A percentile compares a stretch with the other conserved stretches of the same genome.
Evolutionary conservation across 345 rosid species (phyloP).

Genomic region (Mallotus nudiflorus): DNA sequence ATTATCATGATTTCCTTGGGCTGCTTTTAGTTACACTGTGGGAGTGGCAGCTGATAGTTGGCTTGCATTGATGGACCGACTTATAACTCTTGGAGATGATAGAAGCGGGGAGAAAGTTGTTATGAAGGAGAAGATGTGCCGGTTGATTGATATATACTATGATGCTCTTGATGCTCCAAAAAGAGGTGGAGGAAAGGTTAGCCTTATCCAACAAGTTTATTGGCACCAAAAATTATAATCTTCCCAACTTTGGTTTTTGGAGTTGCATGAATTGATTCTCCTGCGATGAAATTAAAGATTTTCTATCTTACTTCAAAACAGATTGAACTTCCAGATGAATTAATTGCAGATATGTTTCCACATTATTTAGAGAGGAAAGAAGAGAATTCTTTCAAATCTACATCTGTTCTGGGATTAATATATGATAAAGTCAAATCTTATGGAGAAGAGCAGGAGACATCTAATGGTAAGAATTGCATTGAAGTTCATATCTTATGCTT

Average conservation of each 20-base stretch:
- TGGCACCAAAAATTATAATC: no score
- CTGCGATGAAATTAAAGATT: no score
- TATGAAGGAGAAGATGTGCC: slow-evolving; percentile 40
- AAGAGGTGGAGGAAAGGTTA: slow-evolving; percentile 46
- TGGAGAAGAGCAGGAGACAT: slow-evolving; percentile 23
- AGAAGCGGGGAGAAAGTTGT: slow-evolving; percentile 38
- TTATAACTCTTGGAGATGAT: slow-evolving; percentile 44
- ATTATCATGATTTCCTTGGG: slow-evolving; percentile 21
- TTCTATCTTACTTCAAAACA: slow-evolving; percentile 15
- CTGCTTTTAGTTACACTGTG: slow-evolving; percentile 48
- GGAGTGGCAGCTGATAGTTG: slow-evolving; percentile 72
- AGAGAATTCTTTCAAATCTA: slow-evolving; percentile 39
- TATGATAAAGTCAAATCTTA: slow-evolving; percentile 45
- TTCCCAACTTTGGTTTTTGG: no score
- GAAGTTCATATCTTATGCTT: background rate
- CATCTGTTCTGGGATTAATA: slow-evolving; percentile 64
- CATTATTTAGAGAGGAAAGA: slow-evolving; percentile 51
- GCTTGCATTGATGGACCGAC: slow-evolving; percentile 71
- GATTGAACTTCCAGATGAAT: slow-evolving; percentile 46
- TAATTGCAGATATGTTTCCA: slow-evolving; percentile 54
- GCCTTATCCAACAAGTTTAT: no score
- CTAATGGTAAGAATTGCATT: slow-evolving; percentile 39
- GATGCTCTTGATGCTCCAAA: slow-evolving; percentile 87
- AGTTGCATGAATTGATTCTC: background rate
- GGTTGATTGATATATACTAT: slow-evolving; percentile 58